phyloP scores from a whole-genome alignment of 192 early-diverging fungal species.

The Backusella liffmaniae region DNA sequence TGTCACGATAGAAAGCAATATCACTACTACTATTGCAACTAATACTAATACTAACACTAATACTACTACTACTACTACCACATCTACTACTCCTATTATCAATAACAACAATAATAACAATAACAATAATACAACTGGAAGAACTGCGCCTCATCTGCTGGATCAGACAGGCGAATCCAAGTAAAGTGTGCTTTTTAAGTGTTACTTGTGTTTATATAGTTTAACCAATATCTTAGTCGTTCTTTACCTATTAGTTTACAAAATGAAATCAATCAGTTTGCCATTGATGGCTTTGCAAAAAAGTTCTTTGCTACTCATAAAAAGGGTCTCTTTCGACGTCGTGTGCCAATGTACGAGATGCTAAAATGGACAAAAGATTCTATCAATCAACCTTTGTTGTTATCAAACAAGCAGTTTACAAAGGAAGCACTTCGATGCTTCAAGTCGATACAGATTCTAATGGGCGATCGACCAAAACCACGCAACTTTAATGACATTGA shows the following conservation, averaged over 20 bases:
- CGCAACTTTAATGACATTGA: slow-evolving; percentile 38
- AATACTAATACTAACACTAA: neutral
- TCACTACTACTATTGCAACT: neutral
- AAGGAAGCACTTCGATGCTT: slow-evolving; percentile 88
- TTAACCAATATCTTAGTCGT: slow-evolving; percentile 20
- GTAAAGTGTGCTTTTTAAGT: neutral
- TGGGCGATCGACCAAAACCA: slow-evolving; percentile 63
- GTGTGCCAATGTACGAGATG: slow-evolving; percentile 89
- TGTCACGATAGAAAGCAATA: neutral
- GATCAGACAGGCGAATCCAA: slow-evolving; percentile 7
- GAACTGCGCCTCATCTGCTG: slow-evolving; percentile 1
- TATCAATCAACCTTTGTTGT: slow-evolving; percentile 79
- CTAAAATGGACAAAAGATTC: slow-evolving; percentile 78
- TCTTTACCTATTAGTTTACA: slow-evolving; percentile 57
- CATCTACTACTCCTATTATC: neutral
- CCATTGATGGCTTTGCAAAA: slow-evolving; percentile 85
- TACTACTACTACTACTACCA: neutral
- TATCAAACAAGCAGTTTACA: slow-evolving; percentile 72
- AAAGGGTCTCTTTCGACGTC: slow-evolving; percentile 79
- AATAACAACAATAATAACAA: neutral
- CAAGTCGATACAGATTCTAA: slow-evolving; percentile 77
- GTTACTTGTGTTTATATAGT: neutral
- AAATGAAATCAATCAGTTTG: slow-evolving; percentile 75
- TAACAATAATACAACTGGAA: too few relatives aligned
- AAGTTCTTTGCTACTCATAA: slow-evolving; percentile 91